Base-by-base conservation (phyloP, 176 grass and related monocot species). In the Bolboschoenus planiculmis region DNA sequence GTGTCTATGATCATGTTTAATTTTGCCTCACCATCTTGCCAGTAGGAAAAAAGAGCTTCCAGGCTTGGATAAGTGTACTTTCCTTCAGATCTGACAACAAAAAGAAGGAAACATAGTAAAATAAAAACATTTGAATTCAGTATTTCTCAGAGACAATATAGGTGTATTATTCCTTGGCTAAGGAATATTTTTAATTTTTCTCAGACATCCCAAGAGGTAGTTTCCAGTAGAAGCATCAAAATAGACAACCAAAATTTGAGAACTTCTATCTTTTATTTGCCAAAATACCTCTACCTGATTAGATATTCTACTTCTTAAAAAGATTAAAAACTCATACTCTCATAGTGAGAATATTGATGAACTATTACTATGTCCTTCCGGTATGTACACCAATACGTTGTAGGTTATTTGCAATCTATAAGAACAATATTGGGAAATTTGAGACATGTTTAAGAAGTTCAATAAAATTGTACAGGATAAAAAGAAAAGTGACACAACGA, bases 21-120 rank as follows among this genome's bases (percentile, higher is more conserved):
- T 57, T 83, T 89, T 5, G 26, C 84, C 53, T 83, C 54, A 2
- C 81, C 82, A 65, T 89, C 85, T 54, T 37, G 13, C 90, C 81
- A 87, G 7, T 21, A 46, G 0, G 76, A 82, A 85, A 81, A 78
- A 24, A 91, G 47, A 24, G 80, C 84, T 4, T 85, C 23, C 1
- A 44, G 23, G 78, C 83, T 24, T 2, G 36, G 15, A 50, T 42
- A 37, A 11, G 33, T 35, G 60, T 24, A 46, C 20, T 68, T 29
- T 88, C 48, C 42, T 81, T 73, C 26, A 2, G 10, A 50, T 82
- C 88, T 61, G n/a, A 40, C 34, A 44, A 40, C 70, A 36, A 60
- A 83, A 53, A 53, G 0, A 84, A 59, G 74, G 1, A 48, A 0
- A 11, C 34, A 71, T 39, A 16, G 33, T 29, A 61, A 61, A 4